Evolutionary conservation across 768 basidiomycete species (phyloP).

Genomic region (Sporobolomyces pararoseus): DNA sequence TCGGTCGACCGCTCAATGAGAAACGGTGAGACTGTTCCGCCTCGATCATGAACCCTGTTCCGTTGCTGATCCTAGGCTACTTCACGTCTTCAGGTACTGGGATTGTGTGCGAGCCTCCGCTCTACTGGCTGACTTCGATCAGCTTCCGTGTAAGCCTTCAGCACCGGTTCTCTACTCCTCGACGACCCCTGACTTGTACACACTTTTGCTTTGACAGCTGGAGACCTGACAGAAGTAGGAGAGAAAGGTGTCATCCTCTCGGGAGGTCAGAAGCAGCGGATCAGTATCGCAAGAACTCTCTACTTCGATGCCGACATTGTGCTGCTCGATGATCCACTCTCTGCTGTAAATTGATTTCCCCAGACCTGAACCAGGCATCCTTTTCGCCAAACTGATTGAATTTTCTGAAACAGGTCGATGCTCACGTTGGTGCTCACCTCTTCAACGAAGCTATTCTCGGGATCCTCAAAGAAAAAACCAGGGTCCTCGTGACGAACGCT

Average conservation of each 20-base stretch:
- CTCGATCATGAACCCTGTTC: background rate
- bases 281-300: constrained; percentile 79
- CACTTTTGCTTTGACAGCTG: background rate
- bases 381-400: background rate
- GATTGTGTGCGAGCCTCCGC: constrained; percentile 10
- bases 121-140: constrained; percentile 32
- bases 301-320: constrained; percentile 82
- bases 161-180: too few relatives aligned
- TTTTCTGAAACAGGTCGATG: constrained; percentile 57
- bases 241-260: constrained; percentile 84
- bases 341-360: constrained; percentile 53
- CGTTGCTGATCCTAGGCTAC: background rate
- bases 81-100: constrained; percentile 4
- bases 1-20: constrained; percentile 76
- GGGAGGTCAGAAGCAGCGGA: constrained; percentile 73
- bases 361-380: constrained; percentile 52
- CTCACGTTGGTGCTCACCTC: constrained; percentile 83
- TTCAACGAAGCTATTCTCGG: constrained; percentile 77
- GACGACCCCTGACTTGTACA: too few relatives aligned
- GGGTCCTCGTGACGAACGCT: constrained; percentile 85
- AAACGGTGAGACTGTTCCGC: constrained; percentile 50
- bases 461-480: constrained; percentile 64
- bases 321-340: constrained; percentile 10
- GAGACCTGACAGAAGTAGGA: constrained; percentile 56
- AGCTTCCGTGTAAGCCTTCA: constrained; percentile 10